Base-by-base conservation (phyloP, 1,284 basidiomycete genomes). In the Pseudozyma sp. region DNA sequence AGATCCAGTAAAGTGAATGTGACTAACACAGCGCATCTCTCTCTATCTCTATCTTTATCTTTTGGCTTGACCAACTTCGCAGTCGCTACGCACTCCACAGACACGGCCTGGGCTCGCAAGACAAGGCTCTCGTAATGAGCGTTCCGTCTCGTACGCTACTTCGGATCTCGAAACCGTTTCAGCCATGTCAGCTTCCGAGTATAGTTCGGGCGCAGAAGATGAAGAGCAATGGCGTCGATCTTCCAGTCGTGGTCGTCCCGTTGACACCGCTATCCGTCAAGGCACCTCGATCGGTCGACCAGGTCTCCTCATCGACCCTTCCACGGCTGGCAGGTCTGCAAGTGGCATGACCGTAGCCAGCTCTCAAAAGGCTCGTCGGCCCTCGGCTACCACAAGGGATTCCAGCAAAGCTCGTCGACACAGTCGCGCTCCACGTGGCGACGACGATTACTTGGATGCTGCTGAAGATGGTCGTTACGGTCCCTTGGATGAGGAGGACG, bases 401-500 rank as follows among this genome's bases (percentile, higher is more conserved):
- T 55, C 63, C 12, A 70, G 68, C 66, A 72, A 69, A 38, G 59
- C 52, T 19, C 71, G 72, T 25, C 44, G 66, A 16, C 62, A 71
- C 18, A 75, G 71, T 62, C 56, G 50, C 16, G 70, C 67, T 16
- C 59, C 62, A 53, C 64, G 55, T 19, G 60, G 25, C 36, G 66
- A 71, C 42, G 59, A 59, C 11, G 68, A 70, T 59, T 70, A 77
- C 14, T 63, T 68, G 31, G 65, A 78, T 39, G 59, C 62, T 12
- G 70, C 57, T 36, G 67, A 74, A 10, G 68, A 78, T 14, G 64
- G 63, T 11, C 58, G 76, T 25, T 80, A 51, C 54, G 79, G 76
- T 18, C 77, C 75, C 16, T 47, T 68, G 9, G 74, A 68, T 45
- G 63, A 72, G 1, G 53, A 85, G 25, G 88, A 88, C 59, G 88